A percentile compares a stretch with the other conserved stretches of the same genome.
phyloP scores from a whole-genome alignment of 345 rosid genomes.

The Clausena lansium region DNA sequence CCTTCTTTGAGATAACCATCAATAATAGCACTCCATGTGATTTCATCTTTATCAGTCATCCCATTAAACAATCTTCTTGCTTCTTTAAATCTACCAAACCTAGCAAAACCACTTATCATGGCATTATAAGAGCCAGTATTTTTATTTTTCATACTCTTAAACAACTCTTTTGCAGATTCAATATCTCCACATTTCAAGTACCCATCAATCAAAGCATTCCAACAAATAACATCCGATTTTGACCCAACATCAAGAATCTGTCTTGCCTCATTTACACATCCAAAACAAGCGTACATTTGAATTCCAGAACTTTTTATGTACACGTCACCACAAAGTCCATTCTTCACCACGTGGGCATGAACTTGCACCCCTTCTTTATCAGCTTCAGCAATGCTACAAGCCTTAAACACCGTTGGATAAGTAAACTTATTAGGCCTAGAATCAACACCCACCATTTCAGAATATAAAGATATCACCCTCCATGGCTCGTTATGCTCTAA shows the following conservation, averaged over 20 bases:
- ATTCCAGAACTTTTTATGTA: conserved; percentile 49
- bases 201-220: conserved; percentile 43
- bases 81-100: conserved; percentile 33
- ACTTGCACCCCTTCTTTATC: conserved; percentile 34
- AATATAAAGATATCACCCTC: conserved; percentile 25
- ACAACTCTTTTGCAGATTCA: conserved; percentile 35
- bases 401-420: conserved; percentile 41
- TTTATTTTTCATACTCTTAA: conserved; percentile 25
- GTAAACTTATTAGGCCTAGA: conserved; percentile 48
- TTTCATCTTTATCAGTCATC: conserved; percentile 40
- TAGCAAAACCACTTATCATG: conserved; percentile 42
- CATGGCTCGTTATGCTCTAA: conserved; percentile 30
- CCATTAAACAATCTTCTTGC: conserved; percentile 43
- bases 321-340: conserved; percentile 33
- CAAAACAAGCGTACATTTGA: conserved; percentile 47
- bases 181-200: conserved; percentile 37
- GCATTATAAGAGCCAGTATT: conserved; percentile 43
- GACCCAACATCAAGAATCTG: conserved; percentile 31
- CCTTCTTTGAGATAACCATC: conserved; percentile 43
- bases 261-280: conserved; percentile 31
- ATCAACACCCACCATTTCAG: conserved; percentile 29
- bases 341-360: conserved; percentile 43
- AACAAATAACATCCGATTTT: conserved; percentile 33
- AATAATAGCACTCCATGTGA: conserved; percentile 51
- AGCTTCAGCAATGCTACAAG: conserved; percentile 25